Evolutionary conservation across 306 rosid genomes (phyloP), one percentile per base, ranked within the genome.

Genomic region (Coriaria nepalensis): DNA sequence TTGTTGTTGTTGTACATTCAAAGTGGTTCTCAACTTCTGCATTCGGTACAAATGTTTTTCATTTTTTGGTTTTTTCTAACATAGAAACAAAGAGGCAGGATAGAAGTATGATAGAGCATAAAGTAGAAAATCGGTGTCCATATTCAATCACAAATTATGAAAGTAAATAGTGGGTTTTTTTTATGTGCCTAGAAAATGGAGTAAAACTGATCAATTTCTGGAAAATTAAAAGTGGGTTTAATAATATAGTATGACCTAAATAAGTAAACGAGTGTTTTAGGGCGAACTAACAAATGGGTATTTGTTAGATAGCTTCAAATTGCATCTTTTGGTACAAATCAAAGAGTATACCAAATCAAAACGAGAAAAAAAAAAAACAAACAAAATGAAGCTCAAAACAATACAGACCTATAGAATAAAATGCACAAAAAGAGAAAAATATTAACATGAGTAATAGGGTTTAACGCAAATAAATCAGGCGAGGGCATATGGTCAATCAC

Each of bases 1-100:
- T 3, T 20, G 29, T 3, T 20, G 29, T 3, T 20, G 29, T 20
- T 70, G 76, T 62, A 72, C 71, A n/a, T 53, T 64, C 35, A 56
- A 58, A 10, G 74, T 14, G 57, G 33, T 48, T 59, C 81, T 70
- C 32, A 70, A 46, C 63, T 76, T 78, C 97, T 88, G 74, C 80
- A 78, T 37, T 45, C 50, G 49, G 35, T 49, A 43, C 37, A n/a
- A n/a, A 33, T 20, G 29, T 20, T 20, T 20, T 20, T 20, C 29
- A 20, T 1, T 20, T 20, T 20, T 20, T 20, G 29, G 29, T 20
- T 20, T 32, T 9, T 48, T 55, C 55, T 40, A 55, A 29, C 29
- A 37, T 14, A 6, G 29, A 20, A 20, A 15, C 1, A 12, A 52
- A 49, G 39, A n/a, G 15, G 35, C 12, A 8, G 7, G 34, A 47